Evolutionary conservation across 2,329 filamentous ascomycete species (phyloP).

Genomic region (Pyrenophora teres): DNA sequence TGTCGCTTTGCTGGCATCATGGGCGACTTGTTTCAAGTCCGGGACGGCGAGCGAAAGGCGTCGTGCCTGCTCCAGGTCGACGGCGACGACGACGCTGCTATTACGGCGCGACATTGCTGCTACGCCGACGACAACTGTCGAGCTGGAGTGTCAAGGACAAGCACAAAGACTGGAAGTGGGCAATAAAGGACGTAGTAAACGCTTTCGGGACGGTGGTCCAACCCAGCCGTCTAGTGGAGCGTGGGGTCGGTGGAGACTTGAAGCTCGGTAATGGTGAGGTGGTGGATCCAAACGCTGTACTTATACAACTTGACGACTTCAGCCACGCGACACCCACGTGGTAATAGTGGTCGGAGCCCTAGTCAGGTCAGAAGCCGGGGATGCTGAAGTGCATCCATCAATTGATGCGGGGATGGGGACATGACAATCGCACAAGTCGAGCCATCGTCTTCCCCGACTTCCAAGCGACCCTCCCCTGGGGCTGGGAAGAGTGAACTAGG

Average conservation of each 20-base stretch:
- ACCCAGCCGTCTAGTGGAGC: slow-evolving; percentile 19
- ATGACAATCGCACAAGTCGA: slow-evolving; percentile 16
- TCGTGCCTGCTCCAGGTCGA: slow-evolving; percentile 39
- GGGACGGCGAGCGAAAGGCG: slow-evolving; percentile 36
- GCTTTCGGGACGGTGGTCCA: slow-evolving; percentile 8
- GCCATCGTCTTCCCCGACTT: neutral
- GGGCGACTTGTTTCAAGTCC: slow-evolving; percentile 34
- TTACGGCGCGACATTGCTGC: slow-evolving; percentile 40
- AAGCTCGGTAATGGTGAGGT: slow-evolving; percentile 17
- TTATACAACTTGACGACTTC: slow-evolving; percentile 26
- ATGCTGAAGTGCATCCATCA: slow-evolving; percentile 25
- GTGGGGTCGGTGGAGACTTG: slow-evolving; percentile 20
- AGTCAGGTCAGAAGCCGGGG: slow-evolving; percentile 23
- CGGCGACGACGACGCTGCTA: slow-evolving; percentile 39
- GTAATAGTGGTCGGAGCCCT: slow-evolving; percentile 5
- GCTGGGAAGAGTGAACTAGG: slow-evolving; percentile 13
- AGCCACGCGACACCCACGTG: slow-evolving; percentile 15
- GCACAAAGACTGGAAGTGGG: neutral
- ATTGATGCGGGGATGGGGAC: slow-evolving; percentile 31
- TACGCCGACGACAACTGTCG: slow-evolving; percentile 4
- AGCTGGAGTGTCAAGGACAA: neutral
- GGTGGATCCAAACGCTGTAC: slow-evolving; percentile 22
- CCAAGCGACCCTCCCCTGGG: slow-evolving; percentile 10
- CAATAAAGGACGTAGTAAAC: slow-evolving; percentile 1
- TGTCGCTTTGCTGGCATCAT: slow-evolving; percentile 46